These are phyloP conservation scores for Nigrospora sphaerica DNA, from an alignment of 2,329 filamentous ascomycete genomes.

Conservation along the genomic window DNA sequence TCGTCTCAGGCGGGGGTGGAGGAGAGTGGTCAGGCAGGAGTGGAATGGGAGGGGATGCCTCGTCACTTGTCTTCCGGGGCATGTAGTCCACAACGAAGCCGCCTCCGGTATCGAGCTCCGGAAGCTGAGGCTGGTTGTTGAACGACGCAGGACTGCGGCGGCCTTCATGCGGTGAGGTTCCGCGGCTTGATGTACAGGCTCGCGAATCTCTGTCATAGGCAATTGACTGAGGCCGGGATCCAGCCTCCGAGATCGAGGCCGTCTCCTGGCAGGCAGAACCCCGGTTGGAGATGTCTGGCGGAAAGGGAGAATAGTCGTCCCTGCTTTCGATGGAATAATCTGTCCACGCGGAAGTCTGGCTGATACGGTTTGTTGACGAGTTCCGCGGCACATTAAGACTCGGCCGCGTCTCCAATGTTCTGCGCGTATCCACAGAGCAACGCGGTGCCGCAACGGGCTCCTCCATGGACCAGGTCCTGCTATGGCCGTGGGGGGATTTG, in stretches of 20 bases:
- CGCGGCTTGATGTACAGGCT: slow-evolving; percentile 20
- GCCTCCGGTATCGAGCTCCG: slow-evolving; percentile 43
- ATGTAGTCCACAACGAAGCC: slow-evolving; percentile 43
- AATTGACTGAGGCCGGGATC: slow-evolving; percentile 16
- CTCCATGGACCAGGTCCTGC: slow-evolving; percentile 8
- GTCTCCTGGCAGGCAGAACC: slow-evolving; percentile 16
- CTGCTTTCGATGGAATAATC: slow-evolving; percentile 51
- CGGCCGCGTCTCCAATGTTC: slow-evolving; percentile 30
- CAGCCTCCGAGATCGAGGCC: slow-evolving; percentile 19
- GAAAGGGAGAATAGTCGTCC: slow-evolving; percentile 29
- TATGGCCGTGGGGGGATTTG: slow-evolving; percentile 4
- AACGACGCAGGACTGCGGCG: slow-evolving; percentile 17
- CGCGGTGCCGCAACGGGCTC: slow-evolving; percentile 13
- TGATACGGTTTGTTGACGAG: slow-evolving; percentile 37
- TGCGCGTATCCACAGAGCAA: slow-evolving; percentile 19
- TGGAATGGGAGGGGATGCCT: slow-evolving; percentile 14
- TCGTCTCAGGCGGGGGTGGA: slow-evolving; percentile 36
- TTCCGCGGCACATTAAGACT: slow-evolving; percentile 40
- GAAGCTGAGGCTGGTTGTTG: slow-evolving; percentile 30
- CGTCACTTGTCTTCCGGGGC: slow-evolving; percentile 20
- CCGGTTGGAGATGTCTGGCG: slow-evolving; percentile 12
- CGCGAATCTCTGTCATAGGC: slow-evolving; percentile 21
- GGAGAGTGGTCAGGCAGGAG: slow-evolving; percentile 41
- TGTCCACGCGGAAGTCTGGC: slow-evolving; percentile 54
- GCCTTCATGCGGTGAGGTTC: slow-evolving; percentile 22